Evolutionary conservation across 805 yeast genomes (phyloP), one percentile per base, ranked within the genome.

Genomic region (Phaffomyces antillensis): DNA sequence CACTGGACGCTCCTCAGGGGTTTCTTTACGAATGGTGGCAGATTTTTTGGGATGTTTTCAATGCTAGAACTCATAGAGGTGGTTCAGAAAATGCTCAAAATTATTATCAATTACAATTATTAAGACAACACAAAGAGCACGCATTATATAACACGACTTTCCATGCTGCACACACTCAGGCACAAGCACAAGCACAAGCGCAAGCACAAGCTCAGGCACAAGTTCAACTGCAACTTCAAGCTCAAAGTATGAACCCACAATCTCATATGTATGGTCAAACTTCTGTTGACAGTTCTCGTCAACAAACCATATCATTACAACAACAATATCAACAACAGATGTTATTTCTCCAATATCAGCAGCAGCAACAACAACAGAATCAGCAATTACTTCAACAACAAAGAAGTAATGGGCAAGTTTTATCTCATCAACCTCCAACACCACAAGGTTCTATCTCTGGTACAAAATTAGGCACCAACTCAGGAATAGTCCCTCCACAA

Each of bases 11-110:
- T 2, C 93, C 95, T 0, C 86, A 83, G 54, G 93, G 96, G 7
- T 89, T 87, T 57, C 66, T 89, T 23, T 82, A 78, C 56, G 97
- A 90, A 62, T 89, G 97, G 97, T 89, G 96, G 96, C 88, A 81
- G 68, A 80, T 90, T 16, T 90, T 89, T 61, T 90, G 96, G 96
- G 96, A 89, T 60, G 81, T 88, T 26, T 86, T 83, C 64, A 85
- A 85, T 57, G 95, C 95, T 3, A 74, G 88, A 54, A 79, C 86
- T 36, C 79, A 76, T 50, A 69, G 81, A 47, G 83, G 79, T 15
- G 78, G 81, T 13, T 76, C 85, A 4, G 67, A 72, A 3, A 66
- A 76, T 46, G 91, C 93, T 3, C 75, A 77, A 39, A 86, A 83
- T 57, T 86, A 85, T 63, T 80, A 79, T 55, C 86, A 83, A 51